Percentiles rank a stretch among this genome's conserved stretches.
Conservation (phyloP, 169 alveolate species). For the Cryptosporidium muris region DNA sequence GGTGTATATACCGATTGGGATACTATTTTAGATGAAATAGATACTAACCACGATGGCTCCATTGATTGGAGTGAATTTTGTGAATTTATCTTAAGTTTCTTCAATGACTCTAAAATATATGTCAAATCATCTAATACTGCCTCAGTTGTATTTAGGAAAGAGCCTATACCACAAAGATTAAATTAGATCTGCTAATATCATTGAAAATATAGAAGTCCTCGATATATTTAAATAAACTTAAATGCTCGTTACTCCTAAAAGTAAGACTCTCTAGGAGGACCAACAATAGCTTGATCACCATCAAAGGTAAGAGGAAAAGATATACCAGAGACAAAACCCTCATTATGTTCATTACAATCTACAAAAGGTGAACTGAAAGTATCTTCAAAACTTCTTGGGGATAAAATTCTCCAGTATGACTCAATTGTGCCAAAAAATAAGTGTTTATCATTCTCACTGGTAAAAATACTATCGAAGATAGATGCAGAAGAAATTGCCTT, state of each 20-base stretch:
- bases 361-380: conserved; percentile 21
- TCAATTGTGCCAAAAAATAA: too few relatives aligned
- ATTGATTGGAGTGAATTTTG: conserved; percentile 63
- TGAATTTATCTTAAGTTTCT: conserved; percentile 26
- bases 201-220: too few relatives aligned
- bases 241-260: too few relatives aligned
- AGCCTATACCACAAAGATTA: not conserved
- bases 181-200: not conserved
- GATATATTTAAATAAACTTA: too few relatives aligned
- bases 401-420: conserved; percentile 10
- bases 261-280: too few relatives aligned
- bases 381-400: not conserved
- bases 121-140: conserved; percentile 2
- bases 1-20: conserved; percentile 65
- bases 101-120: conserved; percentile 25
- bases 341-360: not conserved
- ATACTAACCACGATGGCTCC: conserved; percentile 31
- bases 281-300: too few relatives aligned
- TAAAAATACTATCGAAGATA: too few relatives aligned
- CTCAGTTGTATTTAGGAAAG: not conserved
- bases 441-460: too few relatives aligned
- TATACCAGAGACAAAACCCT: conserved; percentile 32
- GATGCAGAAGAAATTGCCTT: too few relatives aligned
- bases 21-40: conserved; percentile 40
- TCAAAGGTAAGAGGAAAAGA: conserved; percentile 24